phyloP scores from a whole-genome alignment of 768 basidiomycete species.

The Podaxis carcinomalis region DNA sequence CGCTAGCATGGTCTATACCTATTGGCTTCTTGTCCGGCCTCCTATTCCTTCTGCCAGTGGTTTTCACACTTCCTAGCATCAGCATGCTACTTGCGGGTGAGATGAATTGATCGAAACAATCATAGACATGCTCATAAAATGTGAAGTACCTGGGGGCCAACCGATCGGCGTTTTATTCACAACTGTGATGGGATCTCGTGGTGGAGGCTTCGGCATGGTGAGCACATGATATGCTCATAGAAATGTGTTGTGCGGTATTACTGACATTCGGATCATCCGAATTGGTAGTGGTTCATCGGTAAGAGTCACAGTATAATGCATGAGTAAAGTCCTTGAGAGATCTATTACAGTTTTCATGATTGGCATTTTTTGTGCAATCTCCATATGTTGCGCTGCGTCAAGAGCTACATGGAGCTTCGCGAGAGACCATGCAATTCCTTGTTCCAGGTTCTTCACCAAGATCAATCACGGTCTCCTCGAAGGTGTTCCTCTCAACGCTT shows the following conservation, averaged over 20 bases:
- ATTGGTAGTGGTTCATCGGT: slow-evolving; percentile 16
- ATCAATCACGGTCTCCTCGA: slow-evolving; percentile 31
- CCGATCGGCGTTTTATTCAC: slow-evolving; percentile 62
- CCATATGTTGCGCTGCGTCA: slow-evolving; percentile 62
- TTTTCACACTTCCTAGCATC: slow-evolving; percentile 63
- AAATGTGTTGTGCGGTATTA: not conserved
- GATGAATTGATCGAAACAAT: slow-evolving; percentile 3
- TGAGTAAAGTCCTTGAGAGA: not conserved
- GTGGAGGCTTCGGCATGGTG: slow-evolving; percentile 61
- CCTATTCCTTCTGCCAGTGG: slow-evolving; percentile 55
- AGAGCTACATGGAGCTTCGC: slow-evolving; percentile 72
- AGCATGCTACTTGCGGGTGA: slow-evolving; percentile 45
- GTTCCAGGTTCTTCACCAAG: slow-evolving; percentile 41
- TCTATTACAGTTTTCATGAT: slow-evolving; percentile 42
- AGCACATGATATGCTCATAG: slow-evolving; percentile 14
- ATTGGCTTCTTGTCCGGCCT: slow-evolving; percentile 49
- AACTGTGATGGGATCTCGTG: slow-evolving; percentile 55
- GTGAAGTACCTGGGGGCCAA: slow-evolving; percentile 52
- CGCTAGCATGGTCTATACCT: slow-evolving; percentile 50
- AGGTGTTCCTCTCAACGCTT: slow-evolving; percentile 56
- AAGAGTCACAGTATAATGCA: not conserved
- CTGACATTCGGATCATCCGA: slow-evolving; percentile 17
- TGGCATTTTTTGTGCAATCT: slow-evolving; percentile 60
- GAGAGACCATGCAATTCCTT: slow-evolving; percentile 61
- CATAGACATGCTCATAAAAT: slow-evolving; percentile 3